Evolutionary conservation across 306 rosid genomes (phyloP).

Genomic region (Prunus persica): DNA sequence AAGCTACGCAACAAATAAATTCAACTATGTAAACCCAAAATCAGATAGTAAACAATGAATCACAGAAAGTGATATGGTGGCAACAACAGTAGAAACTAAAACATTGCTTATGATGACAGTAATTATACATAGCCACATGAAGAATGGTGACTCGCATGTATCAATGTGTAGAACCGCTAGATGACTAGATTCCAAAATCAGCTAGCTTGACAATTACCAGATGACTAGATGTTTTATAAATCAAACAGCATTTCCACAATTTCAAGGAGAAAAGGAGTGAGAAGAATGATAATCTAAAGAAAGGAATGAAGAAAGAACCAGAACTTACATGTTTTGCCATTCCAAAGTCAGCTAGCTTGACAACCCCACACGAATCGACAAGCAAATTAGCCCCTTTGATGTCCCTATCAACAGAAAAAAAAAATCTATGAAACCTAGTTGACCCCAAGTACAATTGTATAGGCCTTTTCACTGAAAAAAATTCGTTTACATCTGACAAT

Average conservation of each 20-base stretch:
- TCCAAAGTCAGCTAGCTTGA: constrained; percentile 98
- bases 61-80: neutral
- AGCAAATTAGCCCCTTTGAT: constrained; percentile 97
- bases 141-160: neutral
- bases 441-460: neutral
- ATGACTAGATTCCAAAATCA: neutral
- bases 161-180: neutral
- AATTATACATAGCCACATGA: neutral
- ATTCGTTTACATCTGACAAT: constrained; percentile 1
- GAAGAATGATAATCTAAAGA: constrained; percentile 6
- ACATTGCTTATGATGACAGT: neutral
- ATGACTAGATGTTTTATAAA: neutral
- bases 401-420: constrained; percentile 50
- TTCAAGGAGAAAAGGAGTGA: constrained; percentile 3
- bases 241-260: neutral
- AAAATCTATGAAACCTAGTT: neutral
- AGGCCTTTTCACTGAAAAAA: neutral
- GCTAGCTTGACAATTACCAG: neutral
- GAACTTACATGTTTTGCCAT: constrained; percentile 94
- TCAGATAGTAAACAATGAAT: neutral
- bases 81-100: neutral
- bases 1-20: constrained; percentile 55
- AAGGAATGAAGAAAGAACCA: constrained; percentile 7
- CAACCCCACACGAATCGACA: constrained; percentile 90
- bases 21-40: neutral